Evolutionary conservation across 1,139 yeast genomes (phyloP), one percentile per base, ranked within the genome.

Genomic region (Scheffersomyces illinoinensis): DNA sequence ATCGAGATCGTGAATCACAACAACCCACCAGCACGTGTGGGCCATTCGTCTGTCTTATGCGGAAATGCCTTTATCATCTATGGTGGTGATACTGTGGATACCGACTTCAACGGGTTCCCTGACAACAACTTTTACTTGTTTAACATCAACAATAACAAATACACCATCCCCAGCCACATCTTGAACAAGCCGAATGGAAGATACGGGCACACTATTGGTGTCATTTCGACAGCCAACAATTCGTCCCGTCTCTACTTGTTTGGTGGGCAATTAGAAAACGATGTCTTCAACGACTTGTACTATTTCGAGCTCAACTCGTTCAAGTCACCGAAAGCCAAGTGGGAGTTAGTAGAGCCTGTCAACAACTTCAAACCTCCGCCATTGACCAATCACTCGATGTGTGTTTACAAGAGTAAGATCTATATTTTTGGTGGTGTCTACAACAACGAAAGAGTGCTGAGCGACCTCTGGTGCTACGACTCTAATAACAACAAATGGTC

Each of bases 31-130:
- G 98, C 99, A 39, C 86, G 99, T 67, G 98, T 95, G 5, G 98
- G 99, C 1, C 99, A 96, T 73, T 92, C 98, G 1, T 85, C 97
- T 3, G 90, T 95, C 23, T 82, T 95, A 47, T 89, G 97, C 63
- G 99, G 99, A 17, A 95, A 93, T 70, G 99, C 99, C 0, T 95
- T 90, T 69, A 93, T 95, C 54, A 87, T 95, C 23, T 95, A 91
- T 76, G 99, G 98, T 53, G 99, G 99, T 67, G 99, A 95, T 71
- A 95, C 98, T 1, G 91, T 88, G 56, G 92, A 90, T 66, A 90
- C 95, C 47, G 93, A 90, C 65, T 85, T 85, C 61, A 87, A 86
- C 62, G 93, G 93, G 3, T 85, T 89, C 64, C 93, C 96, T 67
- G 98, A 93, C 73, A 92, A 93, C 72, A 89, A 88, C 69, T 80